A percentile compares a stretch with the other conserved stretches of the same genome.
Evolutionary conservation across 2,329 filamentous ascomycete species (phyloP).

Genomic region (Macrophomina phaseolina): DNA sequence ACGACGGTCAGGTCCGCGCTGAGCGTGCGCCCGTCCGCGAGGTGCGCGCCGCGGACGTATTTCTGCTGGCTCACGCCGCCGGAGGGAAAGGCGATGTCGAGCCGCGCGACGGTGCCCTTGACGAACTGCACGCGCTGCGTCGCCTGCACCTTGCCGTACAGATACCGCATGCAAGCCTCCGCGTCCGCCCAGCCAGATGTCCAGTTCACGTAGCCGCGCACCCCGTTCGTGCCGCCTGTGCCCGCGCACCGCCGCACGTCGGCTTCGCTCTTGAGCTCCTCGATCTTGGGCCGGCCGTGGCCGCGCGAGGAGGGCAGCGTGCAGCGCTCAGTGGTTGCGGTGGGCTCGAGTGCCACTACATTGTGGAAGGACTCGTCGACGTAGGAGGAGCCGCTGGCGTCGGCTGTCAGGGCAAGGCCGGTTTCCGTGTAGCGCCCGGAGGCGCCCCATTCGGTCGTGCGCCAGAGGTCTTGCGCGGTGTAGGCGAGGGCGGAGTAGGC

Average conservation of each 20-base stretch:
- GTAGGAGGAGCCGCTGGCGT: slow-evolving; percentile 53
- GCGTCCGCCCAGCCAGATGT: slow-evolving; percentile 83
- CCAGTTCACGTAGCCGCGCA: slow-evolving; percentile 75
- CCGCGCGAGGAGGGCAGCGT: slow-evolving; percentile 35
- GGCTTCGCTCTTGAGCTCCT: slow-evolving; percentile 44
- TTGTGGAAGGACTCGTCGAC: slow-evolving; percentile 45
- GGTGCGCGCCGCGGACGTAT: slow-evolving; percentile 63
- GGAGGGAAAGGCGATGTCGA: slow-evolving; percentile 45
- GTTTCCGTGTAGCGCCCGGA: slow-evolving; percentile 72
- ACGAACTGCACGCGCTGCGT: slow-evolving; percentile 60
- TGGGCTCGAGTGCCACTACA: slow-evolving; percentile 38
- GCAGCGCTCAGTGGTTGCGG: not conserved
- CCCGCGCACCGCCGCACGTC: slow-evolving; percentile 50
- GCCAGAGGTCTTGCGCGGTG: slow-evolving; percentile 73
- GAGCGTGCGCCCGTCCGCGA: slow-evolving; percentile 57
- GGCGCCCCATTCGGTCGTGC: slow-evolving; percentile 63
- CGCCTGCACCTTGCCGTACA: slow-evolving; percentile 61
- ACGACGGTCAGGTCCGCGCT: slow-evolving; percentile 76
- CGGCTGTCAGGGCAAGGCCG: slow-evolving; percentile 70
- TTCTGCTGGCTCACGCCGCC: slow-evolving; percentile 30
- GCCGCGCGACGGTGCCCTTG: slow-evolving; percentile 54
- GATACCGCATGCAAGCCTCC: slow-evolving; percentile 69
- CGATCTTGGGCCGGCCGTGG: slow-evolving; percentile 33
- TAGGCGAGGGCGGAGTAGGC: slow-evolving; percentile 77
- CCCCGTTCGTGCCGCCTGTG: slow-evolving; percentile 57